Evolutionary conservation across 768 basidiomycete species (phyloP).

Genomic region (Podaxis rugospora): DNA sequence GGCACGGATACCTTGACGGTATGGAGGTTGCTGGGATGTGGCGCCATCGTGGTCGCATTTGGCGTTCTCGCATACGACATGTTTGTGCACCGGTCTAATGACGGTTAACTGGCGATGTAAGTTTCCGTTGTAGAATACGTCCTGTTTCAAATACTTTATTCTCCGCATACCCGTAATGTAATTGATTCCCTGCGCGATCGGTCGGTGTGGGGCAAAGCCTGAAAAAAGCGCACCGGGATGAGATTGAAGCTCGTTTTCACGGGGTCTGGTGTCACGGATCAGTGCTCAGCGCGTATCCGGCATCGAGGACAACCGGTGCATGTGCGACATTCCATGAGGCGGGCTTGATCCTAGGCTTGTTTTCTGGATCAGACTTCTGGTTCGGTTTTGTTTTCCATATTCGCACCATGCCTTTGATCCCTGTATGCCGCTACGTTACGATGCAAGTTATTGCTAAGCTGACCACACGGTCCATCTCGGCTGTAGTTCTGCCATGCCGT

Average conservation of each 20-base stretch:
- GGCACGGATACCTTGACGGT: slow-evolving; percentile 56
- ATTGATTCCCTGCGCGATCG: not conserved
- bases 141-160: not conserved
- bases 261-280: not conserved
- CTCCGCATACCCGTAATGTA: not conserved
- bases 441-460: not conserved
- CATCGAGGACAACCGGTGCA: too few relatives aligned
- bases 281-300: not conserved
- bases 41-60: slow-evolving; percentile 80
- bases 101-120: not conserved
- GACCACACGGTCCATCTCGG: not conserved
- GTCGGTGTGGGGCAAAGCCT: not conserved
- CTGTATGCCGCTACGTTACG: not conserved
- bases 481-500: not conserved
- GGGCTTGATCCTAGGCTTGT: not conserved
- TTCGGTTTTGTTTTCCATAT: not conserved
- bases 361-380: not conserved
- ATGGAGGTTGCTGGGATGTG: slow-evolving; percentile 74
- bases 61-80: slow-evolving; percentile 74
- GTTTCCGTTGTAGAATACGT: not conserved
- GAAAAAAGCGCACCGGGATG: not conserved
- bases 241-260: not conserved
- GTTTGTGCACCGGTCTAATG: slow-evolving; percentile 31
- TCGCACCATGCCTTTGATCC: not conserved
- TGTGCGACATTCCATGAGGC: not conserved